phyloP scores from a whole-genome alignment of 1,284 basidiomycete species.

The Ganoderma multipileum region DNA sequence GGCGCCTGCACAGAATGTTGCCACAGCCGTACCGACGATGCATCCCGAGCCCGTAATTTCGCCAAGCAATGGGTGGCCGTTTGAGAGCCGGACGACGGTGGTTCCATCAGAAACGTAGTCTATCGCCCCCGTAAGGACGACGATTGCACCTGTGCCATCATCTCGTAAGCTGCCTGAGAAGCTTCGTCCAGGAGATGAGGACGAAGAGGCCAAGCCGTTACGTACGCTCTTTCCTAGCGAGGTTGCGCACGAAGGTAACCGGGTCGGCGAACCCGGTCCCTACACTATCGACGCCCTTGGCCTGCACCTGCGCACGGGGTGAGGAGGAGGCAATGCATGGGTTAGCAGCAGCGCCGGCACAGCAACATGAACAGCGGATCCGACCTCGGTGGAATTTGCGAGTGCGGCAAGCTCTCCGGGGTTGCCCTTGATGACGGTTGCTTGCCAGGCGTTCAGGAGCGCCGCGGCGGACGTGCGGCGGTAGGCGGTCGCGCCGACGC shows the following conservation, averaged over 20 bases:
- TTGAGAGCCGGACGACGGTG: constrained; percentile 70
- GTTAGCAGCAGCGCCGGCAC: neutral
- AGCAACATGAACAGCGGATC: neutral
- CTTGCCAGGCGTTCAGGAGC: constrained; percentile 86
- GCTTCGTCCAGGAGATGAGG: neutral
- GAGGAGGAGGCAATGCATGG: neutral
- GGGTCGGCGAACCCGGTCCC: constrained; percentile 84
- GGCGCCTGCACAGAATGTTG: constrained; percentile 81
- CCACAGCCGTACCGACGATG: constrained; percentile 81
- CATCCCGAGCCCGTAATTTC: constrained; percentile 93
- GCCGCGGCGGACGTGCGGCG: constrained; percentile 71
- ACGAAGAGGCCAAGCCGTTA: neutral
- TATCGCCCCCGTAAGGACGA: constrained; percentile 83
- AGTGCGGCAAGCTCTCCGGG: constrained; percentile 89
- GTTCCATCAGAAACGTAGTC: constrained; percentile 92
- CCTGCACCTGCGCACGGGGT: constrained; percentile 57
- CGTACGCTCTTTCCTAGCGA: constrained; percentile 82
- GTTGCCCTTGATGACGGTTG: constrained; percentile 95
- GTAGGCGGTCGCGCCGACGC: constrained; percentile 85
- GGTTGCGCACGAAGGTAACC: constrained; percentile 65
- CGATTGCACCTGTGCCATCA: constrained; percentile 67
- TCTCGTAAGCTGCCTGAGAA: constrained; percentile 32
- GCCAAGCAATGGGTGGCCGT: constrained; percentile 81
- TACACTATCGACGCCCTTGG: constrained; percentile 90
- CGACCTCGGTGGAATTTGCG: constrained; percentile 76